Evolutionary conservation across 1,284 basidiomycete species (phyloP), one percentile per base, ranked within the genome.

Genomic region (Puccinia polysora): DNA sequence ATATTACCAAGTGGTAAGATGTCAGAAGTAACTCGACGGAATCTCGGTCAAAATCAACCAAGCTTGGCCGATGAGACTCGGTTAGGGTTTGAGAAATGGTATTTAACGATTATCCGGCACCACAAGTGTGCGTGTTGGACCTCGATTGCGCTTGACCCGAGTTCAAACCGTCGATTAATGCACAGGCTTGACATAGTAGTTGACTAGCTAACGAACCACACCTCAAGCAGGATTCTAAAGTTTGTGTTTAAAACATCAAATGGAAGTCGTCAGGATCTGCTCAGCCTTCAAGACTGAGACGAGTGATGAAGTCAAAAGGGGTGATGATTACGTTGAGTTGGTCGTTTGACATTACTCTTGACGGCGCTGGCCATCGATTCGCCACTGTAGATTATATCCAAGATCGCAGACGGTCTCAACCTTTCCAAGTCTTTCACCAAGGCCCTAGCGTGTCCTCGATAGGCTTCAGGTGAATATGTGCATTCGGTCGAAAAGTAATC

Each of bases 401-500:
- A 90, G 75, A 98, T 97, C 1, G 91, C 90, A 76, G 89, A 91
- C 0, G 96, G 93, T 20, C 95, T 85, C 40, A 94, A 88, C 0
- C 89, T 89, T 82, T 99, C 95, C 15, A 98, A 84, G 76, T 97
- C 92, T 80, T 98, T 98, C 52, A 98, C 85, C 77, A 97, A 96
- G 0, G 87, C 87, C 53, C 95, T 84, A 0, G 96, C 94, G 79
- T 97, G 93, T 0, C 96, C 96, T 20, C 95, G 88, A 80, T 99
- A 99, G 1, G 95, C 96, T 77, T 81, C 80, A 12, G 96, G 96
- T 2, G 93, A 96, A 81, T 99, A 98, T 77, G 97, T 97, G 80
- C 95, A 99, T 80, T 99, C 95, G 4, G 96, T 99, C 0, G 93
- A 97, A 81, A 97, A 97, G 81, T 99, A 99, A 78, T 97, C 94